phyloP scores from a whole-genome alignment of 306 rosid genomes.

The Dryas octopetala region DNA sequence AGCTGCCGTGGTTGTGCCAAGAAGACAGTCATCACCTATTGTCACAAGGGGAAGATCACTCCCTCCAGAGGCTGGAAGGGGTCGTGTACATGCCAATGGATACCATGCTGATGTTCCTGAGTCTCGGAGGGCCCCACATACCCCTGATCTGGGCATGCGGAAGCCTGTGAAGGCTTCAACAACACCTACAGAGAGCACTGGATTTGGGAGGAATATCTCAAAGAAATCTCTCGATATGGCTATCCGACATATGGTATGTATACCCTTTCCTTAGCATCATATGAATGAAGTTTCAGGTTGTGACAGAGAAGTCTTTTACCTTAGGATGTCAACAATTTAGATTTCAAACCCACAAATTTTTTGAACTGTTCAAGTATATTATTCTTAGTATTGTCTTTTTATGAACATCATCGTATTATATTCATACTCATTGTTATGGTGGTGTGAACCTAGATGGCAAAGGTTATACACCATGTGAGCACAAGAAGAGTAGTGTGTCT shows the following conservation, averaged over 20 bases:
- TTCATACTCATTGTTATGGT: not conserved
- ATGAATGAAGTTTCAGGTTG: not conserved
- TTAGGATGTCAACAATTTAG: not conserved
- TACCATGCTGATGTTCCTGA: conserved; percentile 58
- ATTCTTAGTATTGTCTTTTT: not conserved
- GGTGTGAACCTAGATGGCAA: conserved; percentile 4
- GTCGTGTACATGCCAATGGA: conserved; percentile 62
- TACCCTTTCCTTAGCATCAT: conserved; percentile 9
- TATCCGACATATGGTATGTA: conserved; percentile 86
- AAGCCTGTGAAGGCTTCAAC: conserved; percentile 70
- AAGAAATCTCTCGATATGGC: conserved; percentile 98
- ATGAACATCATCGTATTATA: not conserved
- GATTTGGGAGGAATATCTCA: conserved; percentile 92
- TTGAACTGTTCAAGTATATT: not conserved
- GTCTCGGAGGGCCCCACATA: conserved; percentile 49
- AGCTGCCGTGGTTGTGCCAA: conserved; percentile 42
- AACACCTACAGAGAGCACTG: conserved; percentile 61
- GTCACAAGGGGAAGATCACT: conserved; percentile 67
- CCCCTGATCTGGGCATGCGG: conserved; percentile 60
- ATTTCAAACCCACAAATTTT: not conserved
- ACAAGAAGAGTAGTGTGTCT: not conserved
- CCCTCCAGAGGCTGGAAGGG: conserved; percentile 55
- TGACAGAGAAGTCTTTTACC: not conserved
- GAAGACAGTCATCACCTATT: conserved; percentile 78
- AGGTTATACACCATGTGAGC: not conserved